These are phyloP conservation scores for Rhytidiadelphus loreus DNA, from an alignment of 225 moss, liverwort and hornwort genomes.

Conservation along the genomic window DNA sequence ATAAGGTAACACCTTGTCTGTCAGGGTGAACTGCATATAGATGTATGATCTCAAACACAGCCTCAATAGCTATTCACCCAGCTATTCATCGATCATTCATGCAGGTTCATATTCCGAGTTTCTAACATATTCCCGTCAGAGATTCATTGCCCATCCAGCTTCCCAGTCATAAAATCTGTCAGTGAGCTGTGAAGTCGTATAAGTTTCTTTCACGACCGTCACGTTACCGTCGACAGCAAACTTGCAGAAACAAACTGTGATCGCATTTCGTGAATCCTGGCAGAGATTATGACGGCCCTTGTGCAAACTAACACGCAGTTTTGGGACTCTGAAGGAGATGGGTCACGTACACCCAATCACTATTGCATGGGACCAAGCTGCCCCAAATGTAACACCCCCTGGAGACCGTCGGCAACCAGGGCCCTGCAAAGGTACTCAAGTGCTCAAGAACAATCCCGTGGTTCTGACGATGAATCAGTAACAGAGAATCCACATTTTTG, in stretches of 20 bases:
- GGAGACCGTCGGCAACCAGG: background rate
- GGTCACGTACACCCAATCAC: background rate
- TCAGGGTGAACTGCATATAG: no score
- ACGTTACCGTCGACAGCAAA: background rate
- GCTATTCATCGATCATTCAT: no score
- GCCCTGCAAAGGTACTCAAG: accelerated
- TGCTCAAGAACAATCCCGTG: background rate
- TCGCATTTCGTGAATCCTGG: no score
- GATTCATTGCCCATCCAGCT: no score
- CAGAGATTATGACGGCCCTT: background rate
- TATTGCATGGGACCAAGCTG: background rate
- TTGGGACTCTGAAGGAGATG: background rate
- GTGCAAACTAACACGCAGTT: background rate
- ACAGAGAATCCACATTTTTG: background rate
- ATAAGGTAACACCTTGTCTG: no score
- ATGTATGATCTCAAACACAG: no score
- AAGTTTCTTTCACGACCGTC: background rate
- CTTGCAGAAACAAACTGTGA: background rate
- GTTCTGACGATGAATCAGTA: no score
- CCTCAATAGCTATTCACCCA: no score
- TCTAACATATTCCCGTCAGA: no score
- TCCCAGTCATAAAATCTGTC: background rate
- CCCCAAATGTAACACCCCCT: background rate
- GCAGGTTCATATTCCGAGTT: no score
- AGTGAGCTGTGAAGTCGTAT: background rate